These are phyloP conservation scores for Trypanosomatidae sp. DNA, from an alignment of 208 protist genomes.

Conservation along the genomic window DNA sequence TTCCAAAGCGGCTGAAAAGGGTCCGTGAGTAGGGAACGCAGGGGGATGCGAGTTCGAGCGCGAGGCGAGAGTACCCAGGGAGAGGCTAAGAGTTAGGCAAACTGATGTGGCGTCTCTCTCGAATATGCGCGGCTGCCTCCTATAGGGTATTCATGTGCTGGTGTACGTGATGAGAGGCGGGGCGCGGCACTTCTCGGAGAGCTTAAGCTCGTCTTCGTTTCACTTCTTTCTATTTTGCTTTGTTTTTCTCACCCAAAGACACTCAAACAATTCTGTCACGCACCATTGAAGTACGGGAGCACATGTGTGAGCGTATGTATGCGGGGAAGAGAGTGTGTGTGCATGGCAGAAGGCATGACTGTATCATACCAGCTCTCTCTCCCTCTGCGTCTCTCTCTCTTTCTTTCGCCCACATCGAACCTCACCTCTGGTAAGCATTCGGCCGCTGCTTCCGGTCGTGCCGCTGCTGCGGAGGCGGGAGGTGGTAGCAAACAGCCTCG, in stretches of 20 bases:
- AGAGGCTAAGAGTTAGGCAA: not conserved
- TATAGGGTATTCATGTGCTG: not conserved
- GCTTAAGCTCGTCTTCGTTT: not conserved
- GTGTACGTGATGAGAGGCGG: not conserved
- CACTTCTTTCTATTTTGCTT: not conserved
- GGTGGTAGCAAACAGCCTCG: not conserved
- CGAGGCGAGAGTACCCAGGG: not conserved
- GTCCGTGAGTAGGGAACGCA: not conserved
- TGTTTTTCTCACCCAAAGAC: not conserved
- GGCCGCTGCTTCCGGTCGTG: not conserved
- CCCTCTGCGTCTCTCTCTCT: conserved; percentile 8
- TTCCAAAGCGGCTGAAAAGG: not conserved
- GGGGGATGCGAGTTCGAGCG: not conserved
- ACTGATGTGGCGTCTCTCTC: not conserved
- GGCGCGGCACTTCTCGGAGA: not conserved
- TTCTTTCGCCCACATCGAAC: conserved; percentile 10
- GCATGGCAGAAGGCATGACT: not conserved
- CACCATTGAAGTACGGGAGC: not conserved
- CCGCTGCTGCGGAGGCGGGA: not conserved
- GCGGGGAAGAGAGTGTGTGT: not conserved
- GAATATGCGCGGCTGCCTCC: not conserved
- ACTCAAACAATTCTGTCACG: not conserved
- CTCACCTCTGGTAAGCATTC: not conserved
- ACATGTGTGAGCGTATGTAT: not conserved
- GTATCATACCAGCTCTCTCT: not conserved